phyloP scores from a whole-genome alignment of 805 yeast genomes.

The Hanseniaspora lachancei region DNA sequence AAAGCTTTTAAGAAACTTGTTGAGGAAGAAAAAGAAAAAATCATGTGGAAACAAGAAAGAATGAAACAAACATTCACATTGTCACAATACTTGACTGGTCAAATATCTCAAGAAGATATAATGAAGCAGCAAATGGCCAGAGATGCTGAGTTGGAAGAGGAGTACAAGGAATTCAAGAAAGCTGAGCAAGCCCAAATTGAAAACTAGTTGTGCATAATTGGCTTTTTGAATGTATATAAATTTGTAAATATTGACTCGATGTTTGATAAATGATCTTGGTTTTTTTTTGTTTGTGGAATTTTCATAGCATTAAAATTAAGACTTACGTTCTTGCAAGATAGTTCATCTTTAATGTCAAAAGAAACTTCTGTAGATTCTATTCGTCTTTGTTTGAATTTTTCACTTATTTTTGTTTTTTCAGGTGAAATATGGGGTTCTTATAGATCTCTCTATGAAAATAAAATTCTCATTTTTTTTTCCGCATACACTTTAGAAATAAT shows the following conservation, averaged over 20 bases:
- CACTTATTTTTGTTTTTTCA: no score
- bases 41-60: constrained; percentile 58
- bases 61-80: constrained; percentile 64
- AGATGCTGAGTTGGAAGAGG: constrained; percentile 30
- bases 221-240: not conserved
- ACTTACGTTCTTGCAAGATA: no score
- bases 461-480: not conserved
- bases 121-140: constrained; percentile 32
- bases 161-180: constrained; percentile 24
- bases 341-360: no score
- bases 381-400: no score
- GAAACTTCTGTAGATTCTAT: no score
- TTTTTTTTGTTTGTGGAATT: not conserved
- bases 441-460: no score
- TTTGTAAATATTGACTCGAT: not conserved
- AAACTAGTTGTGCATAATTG: not conserved
- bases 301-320: no score
- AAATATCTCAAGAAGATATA: constrained; percentile 56
- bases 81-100: constrained; percentile 75
- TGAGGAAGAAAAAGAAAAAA: constrained; percentile 64
- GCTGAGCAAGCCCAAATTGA: constrained; percentile 15
- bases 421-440: no score
- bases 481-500: not conserved
- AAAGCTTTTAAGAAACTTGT: constrained; percentile 67
- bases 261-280: not conserved